These are phyloP conservation scores for Capronia coronata DNA, from an alignment of 2,329 filamentous ascomycete genomes.

Conservation along the genomic window DNA sequence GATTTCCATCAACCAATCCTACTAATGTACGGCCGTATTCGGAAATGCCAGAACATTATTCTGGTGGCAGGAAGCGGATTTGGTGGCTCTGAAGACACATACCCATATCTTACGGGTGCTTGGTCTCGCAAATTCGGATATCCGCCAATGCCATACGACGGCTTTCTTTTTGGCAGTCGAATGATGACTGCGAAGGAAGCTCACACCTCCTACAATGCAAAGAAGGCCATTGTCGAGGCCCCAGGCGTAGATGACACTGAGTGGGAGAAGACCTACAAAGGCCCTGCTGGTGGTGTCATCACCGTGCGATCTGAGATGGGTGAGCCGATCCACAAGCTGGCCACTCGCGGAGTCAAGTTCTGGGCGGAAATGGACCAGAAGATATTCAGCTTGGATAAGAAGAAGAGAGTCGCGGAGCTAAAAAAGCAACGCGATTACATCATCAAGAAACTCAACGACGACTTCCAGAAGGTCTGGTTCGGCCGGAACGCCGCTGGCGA, in stretches of 20 bases:
- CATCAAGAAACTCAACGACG: slow-evolving; percentile 90
- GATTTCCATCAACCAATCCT: slow-evolving; percentile 91
- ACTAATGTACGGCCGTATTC: slow-evolving; percentile 83
- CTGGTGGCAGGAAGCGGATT: slow-evolving; percentile 88
- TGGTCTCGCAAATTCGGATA: slow-evolving; percentile 87
- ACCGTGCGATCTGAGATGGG: slow-evolving; percentile 99
- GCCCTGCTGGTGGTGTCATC: slow-evolving; percentile 83
- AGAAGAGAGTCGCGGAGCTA: slow-evolving; percentile 79
- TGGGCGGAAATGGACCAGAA: slow-evolving; percentile 99
- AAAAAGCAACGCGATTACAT: slow-evolving; percentile 86
- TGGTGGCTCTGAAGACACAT: slow-evolving; percentile 81
- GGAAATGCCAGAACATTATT: slow-evolving; percentile 78
- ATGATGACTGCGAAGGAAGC: slow-evolving; percentile 95
- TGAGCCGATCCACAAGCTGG: slow-evolving; percentile 97
- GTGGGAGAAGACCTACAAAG: slow-evolving; percentile 93
- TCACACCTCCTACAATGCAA: slow-evolving; percentile 77
- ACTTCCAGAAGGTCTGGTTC: slow-evolving; percentile 97
- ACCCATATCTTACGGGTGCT: slow-evolving; percentile 80
- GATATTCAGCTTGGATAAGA: slow-evolving; percentile 93
- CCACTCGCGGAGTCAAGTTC: slow-evolving; percentile 89
- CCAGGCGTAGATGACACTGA: slow-evolving; percentile 71
- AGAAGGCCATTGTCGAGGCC: slow-evolving; percentile 83
- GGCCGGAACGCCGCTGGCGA: slow-evolving; percentile 74
- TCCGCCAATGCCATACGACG: slow-evolving; percentile 89
- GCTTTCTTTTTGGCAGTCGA: slow-evolving; percentile 81